Conservation (phyloP, 768 basidiomycete species). For the Phylloporus arenicola region DNA sequence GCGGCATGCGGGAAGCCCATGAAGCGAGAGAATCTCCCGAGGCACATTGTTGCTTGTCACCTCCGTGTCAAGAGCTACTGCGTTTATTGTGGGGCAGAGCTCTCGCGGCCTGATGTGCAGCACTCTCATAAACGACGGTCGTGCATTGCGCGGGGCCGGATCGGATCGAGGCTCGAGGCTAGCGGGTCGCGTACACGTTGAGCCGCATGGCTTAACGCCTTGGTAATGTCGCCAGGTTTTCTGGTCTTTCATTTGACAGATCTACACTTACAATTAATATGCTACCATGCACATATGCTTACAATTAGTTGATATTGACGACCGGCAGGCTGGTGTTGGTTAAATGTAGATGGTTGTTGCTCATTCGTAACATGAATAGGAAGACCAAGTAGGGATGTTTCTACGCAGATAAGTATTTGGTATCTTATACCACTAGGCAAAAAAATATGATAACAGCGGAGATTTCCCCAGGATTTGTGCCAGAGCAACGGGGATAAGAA, state of each 20-base stretch:
- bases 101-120: constrained; percentile 21
- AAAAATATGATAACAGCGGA: not conserved
- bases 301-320: not conserved
- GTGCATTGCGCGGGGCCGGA: constrained; percentile 3
- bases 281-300: not conserved
- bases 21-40: constrained; percentile 15
- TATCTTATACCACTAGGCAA: not conserved
- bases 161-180: not conserved
- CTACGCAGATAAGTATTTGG: not conserved
- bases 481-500: not conserved
- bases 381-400: too few relatives aligned
- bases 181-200: not conserved
- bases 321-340: not conserved
- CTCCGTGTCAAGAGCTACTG: constrained; percentile 11
- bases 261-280: not conserved
- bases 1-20: constrained; percentile 5
- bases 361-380: not conserved
- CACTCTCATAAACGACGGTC: constrained; percentile 8
- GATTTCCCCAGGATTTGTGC: not conserved
- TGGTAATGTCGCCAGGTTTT: not conserved
- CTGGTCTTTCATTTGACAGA: not conserved
- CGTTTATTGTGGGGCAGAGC: constrained; percentile 2
- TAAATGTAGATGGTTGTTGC: not conserved
- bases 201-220: not conserved
- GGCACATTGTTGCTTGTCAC: constrained; percentile 17